Evolutionary conservation across 306 rosid genomes (phyloP), one percentile per base, ranked within the genome.

Genomic region (Cyclanthera cordifolia): DNA sequence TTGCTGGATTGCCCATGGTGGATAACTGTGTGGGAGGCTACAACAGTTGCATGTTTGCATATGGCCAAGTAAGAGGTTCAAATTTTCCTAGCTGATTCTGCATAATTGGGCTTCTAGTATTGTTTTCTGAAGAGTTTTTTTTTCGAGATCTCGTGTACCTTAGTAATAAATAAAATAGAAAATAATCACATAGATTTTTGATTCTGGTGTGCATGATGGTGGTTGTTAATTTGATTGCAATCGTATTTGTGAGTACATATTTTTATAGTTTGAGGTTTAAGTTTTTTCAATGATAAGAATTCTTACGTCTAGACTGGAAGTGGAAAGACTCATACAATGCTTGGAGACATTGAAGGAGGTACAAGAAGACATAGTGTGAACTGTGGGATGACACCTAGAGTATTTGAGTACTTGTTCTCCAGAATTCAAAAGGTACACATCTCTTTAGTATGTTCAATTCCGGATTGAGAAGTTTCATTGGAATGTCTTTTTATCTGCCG

Each of bases 291-390:
- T 50, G 30, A 19, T 30, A 4, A n/a, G n/a, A 79, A 53, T 71
- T 23, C 69, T 70, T 74, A 14, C 32, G 71, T 3, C 23, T 73
- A 93, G 99, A 93, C 99, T 23, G 99, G 99, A 82, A 93, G 99
- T 69, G 99, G 99, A 65, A 93, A 93, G 85, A 93, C 99, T 72
- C 95, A 93, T 79, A 93, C 99, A 50, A 93, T 93, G 99, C 99
- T 93, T 39, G 99, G 99, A 75, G 99, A 93, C 71, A 88, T 93
- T 72, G 99, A 93, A 72, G 96, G 87, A 49, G 99, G 96, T 67
- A 87, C 99, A 52, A 85, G 95, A 81, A 88, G 99, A 74, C 96
- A 93, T 72, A 90, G 99, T 78, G 95, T 86, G 77, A 90, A 93
- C 76, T 90, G 97, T 61, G 99, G 99, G 81, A 93, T 93, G 90